phyloP scores from a whole-genome alignment of 2,329 filamentous ascomycete species.

The Phyllosticta ampelicida region DNA sequence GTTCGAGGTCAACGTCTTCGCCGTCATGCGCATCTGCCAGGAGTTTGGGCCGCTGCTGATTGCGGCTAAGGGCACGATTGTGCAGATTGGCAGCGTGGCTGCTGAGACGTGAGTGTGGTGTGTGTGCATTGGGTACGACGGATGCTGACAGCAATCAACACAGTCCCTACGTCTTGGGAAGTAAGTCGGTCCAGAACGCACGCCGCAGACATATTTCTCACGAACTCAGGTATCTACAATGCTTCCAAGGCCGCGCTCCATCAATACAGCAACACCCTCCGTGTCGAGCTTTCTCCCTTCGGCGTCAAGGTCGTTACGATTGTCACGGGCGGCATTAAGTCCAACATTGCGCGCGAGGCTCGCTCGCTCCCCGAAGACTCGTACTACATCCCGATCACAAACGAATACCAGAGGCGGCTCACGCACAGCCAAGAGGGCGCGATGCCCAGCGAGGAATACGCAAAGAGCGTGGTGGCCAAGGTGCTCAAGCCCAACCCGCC shows the following conservation, averaged over 20 bases:
- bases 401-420: slow-evolving; percentile 41
- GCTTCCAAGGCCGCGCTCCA: slow-evolving; percentile 18
- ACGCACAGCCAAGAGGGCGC: slow-evolving; percentile 43
- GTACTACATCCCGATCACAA: slow-evolving; percentile 42
- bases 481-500: slow-evolving; percentile 31
- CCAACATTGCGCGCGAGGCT: slow-evolving; percentile 45
- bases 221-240: slow-evolving; percentile 19
- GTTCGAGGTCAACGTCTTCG: slow-evolving; percentile 47
- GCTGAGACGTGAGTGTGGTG: slow-evolving; percentile 24
- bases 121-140: not conserved
- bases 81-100: slow-evolving; percentile 36
- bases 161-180: slow-evolving; percentile 29
- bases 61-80: slow-evolving; percentile 34
- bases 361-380: slow-evolving; percentile 38
- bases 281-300: slow-evolving; percentile 46
- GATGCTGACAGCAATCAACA: not conserved
- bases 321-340: slow-evolving; percentile 50
- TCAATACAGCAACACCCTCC: slow-evolving; percentile 15
- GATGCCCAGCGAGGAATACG: slow-evolving; percentile 44
- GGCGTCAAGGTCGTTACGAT: slow-evolving; percentile 37
- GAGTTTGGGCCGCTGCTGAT: slow-evolving; percentile 45
- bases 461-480: slow-evolving; percentile 43
- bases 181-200: slow-evolving; percentile 34
- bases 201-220: not conserved
- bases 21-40: slow-evolving; percentile 47